Evolutionary conservation across 1,139 yeast genomes (phyloP).

Genomic region (Taphrina pruni): DNA sequence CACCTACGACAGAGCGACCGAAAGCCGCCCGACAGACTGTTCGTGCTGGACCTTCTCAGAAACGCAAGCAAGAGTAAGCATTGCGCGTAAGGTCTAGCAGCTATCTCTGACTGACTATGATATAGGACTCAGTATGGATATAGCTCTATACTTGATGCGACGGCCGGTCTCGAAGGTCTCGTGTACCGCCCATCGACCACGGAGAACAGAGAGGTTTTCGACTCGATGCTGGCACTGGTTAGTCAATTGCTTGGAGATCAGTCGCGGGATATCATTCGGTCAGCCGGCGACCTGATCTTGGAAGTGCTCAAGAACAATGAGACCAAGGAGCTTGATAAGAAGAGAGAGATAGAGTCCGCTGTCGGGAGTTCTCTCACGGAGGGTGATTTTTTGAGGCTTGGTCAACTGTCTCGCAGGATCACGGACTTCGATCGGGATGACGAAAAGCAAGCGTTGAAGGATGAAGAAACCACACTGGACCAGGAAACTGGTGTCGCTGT

Average conservation of each 20-base stretch:
- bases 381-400: conserved; percentile 61
- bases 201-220: conserved; percentile 57
- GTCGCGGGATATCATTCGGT: conserved; percentile 61
- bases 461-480: conserved; percentile 49
- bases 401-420: conserved; percentile 61
- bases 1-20: conserved; percentile 45
- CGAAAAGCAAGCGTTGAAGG: conserved; percentile 47
- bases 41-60: conserved; percentile 33
- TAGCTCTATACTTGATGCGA: conserved; percentile 50
- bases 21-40: conserved; percentile 36
- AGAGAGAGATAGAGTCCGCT: conserved; percentile 56
- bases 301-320: conserved; percentile 63
- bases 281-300: conserved; percentile 70
- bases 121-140: conserved; percentile 21
- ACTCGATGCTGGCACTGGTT: conserved; percentile 60
- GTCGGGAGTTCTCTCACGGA: conserved; percentile 58
- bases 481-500: conserved; percentile 59
- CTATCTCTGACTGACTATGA: neutral
- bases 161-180: conserved; percentile 54
- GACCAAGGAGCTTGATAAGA: conserved; percentile 55
- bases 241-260: conserved; percentile 61
- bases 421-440: conserved; percentile 60
- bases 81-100: neutral
- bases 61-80: conserved; percentile 43
- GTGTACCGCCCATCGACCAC: conserved; percentile 62